Evolutionary conservation across 2,329 filamentous ascomycete species (phyloP).

Genomic region (Aspergillus quadricinctus): DNA sequence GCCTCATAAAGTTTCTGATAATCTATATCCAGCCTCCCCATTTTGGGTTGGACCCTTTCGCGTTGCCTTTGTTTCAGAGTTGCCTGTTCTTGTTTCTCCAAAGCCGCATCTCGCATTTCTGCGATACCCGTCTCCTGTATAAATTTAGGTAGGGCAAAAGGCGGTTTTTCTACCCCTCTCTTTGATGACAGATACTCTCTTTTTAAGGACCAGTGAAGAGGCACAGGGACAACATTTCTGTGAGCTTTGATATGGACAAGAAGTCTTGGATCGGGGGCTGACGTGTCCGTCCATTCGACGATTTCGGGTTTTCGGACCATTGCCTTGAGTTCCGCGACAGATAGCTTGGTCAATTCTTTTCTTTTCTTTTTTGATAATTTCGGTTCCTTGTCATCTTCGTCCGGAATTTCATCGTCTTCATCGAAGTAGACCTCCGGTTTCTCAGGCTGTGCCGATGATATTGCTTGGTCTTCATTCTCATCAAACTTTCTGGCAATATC

Average conservation of each 20-base stretch:
- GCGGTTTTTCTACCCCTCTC: conserved; percentile 90
- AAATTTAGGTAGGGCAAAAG: conserved; percentile 89
- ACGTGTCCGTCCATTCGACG: conserved; percentile 96
- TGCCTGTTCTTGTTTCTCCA: conserved; percentile 93
- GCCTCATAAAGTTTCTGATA: conserved; percentile 98
- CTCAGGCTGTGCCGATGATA: conserved; percentile 61
- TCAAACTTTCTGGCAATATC: conserved; percentile 78
- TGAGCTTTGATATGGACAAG: conserved; percentile 93
- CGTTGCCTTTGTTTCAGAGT: conserved; percentile 92
- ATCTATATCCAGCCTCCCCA: conserved; percentile 96
- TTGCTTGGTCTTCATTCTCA: conserved; percentile 58
- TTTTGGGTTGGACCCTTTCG: conserved; percentile 89
- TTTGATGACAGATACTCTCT: conserved; percentile 96
- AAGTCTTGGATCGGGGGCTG: conserved; percentile 79
- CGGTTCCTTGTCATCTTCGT: conserved; percentile 62
- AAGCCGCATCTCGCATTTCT: conserved; percentile 93
- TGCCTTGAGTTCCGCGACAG: conserved; percentile 91
- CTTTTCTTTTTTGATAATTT: conserved; percentile 92
- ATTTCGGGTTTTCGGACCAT: conserved; percentile 86
- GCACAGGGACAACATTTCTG: conserved; percentile 92
- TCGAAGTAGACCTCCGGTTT: conserved; percentile 82
- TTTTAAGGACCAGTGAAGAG: conserved; percentile 91
- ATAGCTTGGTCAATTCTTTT: conserved; percentile 86
- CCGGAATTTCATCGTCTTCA: conserved; percentile 80
- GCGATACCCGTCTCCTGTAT: conserved; percentile 96